A percentile compares a stretch with the other conserved stretches of the same genome.
Conservation (phyloP, 139 green algal species). For the Dunaliella sp. region DNA sequence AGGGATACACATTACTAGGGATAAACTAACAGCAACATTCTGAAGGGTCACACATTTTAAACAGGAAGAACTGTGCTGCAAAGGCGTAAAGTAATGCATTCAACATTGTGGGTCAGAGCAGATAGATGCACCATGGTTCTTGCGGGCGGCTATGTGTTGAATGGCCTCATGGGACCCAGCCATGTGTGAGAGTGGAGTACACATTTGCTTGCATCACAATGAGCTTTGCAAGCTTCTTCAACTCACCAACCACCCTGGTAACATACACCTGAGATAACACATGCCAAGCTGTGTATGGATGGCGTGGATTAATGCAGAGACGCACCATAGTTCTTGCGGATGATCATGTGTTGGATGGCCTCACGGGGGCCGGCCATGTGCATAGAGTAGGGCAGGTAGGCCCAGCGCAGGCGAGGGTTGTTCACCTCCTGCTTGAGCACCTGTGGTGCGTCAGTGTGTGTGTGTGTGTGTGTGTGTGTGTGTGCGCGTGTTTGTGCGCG, state of each 20-base stretch:
- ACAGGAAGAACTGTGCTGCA: background rate
- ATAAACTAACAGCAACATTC: too few relatives aligned
- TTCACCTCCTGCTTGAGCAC: constrained; percentile 71
- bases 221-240: too few relatives aligned
- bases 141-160: constrained; percentile 86
- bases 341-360: constrained; percentile 93
- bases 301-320: background rate
- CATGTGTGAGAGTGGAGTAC: too few relatives aligned
- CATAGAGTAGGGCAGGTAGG: constrained; percentile 89
- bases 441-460: background rate
- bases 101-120: too few relatives aligned
- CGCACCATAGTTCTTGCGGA: constrained; percentile 87
- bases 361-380: constrained; percentile 89
- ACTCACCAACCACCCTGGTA: too few relatives aligned
- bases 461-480: background rate
- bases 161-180: background rate
- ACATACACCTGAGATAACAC: background rate
- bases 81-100: background rate
- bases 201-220: too few relatives aligned
- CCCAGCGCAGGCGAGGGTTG: constrained; percentile 77
- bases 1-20: too few relatives aligned
- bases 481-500: too few relatives aligned
- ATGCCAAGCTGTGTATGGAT: background rate
- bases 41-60: too few relatives aligned
- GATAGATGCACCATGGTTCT: constrained; percentile 76